A percentile compares a stretch with the other conserved stretches of the same genome.
These are phyloP conservation scores for Sordariomycetes sp. DNA, from an alignment of 2,329 filamentous ascomycete species.

Conservation along the genomic window DNA sequence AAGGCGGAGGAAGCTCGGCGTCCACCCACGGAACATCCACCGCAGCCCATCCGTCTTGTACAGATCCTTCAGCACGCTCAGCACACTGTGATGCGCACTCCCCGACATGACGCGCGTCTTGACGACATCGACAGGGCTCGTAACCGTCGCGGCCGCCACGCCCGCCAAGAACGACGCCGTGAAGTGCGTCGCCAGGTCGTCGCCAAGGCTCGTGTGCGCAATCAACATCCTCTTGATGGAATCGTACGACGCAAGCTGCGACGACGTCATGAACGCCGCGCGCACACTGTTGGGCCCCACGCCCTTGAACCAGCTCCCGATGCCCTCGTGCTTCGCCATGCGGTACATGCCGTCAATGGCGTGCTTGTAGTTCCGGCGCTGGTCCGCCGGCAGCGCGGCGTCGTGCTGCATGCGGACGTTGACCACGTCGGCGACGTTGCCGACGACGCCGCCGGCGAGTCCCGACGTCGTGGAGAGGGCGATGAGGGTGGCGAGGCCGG, in stretches of 20 bases:
- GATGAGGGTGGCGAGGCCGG: constrained; percentile 65
- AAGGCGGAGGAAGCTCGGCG: constrained; percentile 57
- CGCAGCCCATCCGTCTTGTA: constrained; percentile 56
- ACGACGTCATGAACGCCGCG: constrained; percentile 78
- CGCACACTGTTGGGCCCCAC: constrained; percentile 72
- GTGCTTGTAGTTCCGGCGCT: constrained; percentile 80
- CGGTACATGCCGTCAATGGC: constrained; percentile 75
- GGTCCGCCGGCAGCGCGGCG: constrained; percentile 55
- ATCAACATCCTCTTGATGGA: constrained; percentile 63
- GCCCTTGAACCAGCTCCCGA: constrained; percentile 65
- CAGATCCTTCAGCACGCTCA: constrained; percentile 50
- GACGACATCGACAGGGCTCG: constrained; percentile 76
- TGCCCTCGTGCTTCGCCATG: constrained; percentile 79
- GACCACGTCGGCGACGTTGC: constrained; percentile 89
- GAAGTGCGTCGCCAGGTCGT: constrained; percentile 68
- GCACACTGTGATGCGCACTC: constrained; percentile 34
- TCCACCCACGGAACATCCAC: constrained; percentile 88
- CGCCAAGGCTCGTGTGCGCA: constrained; percentile 49
- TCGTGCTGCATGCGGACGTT: constrained; percentile 99
- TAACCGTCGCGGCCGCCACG: constrained; percentile 73
- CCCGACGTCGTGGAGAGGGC: constrained; percentile 74
- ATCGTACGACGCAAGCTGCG: constrained; percentile 76
- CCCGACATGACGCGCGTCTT: constrained; percentile 81
- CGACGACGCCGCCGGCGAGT: constrained; percentile 76
- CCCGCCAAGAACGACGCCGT: constrained; percentile 65